Evolutionary conservation across 228 moss, liverwort and hornwort species (phyloP).

Genomic region (Sphagnum fallax): DNA sequence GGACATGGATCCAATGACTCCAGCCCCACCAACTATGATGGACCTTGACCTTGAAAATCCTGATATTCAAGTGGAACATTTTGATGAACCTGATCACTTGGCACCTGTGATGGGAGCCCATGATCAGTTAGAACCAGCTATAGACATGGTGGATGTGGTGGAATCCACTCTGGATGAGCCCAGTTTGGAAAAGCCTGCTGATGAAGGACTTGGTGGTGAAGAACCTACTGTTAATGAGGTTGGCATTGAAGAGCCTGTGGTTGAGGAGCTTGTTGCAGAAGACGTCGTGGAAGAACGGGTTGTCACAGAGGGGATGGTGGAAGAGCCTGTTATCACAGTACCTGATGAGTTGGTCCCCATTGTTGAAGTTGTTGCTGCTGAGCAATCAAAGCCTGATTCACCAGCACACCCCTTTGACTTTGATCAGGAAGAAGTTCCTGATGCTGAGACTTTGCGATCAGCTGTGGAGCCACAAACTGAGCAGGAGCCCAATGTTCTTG

Average conservation of each 20-base stretch:
- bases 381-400: slow-evolving; percentile 20
- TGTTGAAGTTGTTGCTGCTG: slow-evolving; percentile 44
- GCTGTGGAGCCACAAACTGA: slow-evolving; percentile 51
- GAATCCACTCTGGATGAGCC: slow-evolving; percentile 2
- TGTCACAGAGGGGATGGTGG: slow-evolving; percentile 8
- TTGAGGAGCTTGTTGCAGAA: neutral
- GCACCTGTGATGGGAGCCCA: slow-evolving; percentile 29
- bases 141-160: slow-evolving; percentile 12
- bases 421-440: slow-evolving; percentile 60
- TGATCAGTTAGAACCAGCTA: slow-evolving; percentile 29
- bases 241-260: neutral
- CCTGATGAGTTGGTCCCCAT: slow-evolving; percentile 43
- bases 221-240: neutral
- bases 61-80: slow-evolving; percentile 24
- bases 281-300: slow-evolving; percentile 6
- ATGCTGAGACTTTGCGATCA: slow-evolving; percentile 83
- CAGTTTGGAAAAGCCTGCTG: neutral
- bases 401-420: slow-evolving; percentile 18
- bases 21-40: slow-evolving; percentile 30
- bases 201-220: neutral
- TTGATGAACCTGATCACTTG: slow-evolving; percentile 23
- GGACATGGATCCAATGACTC: slow-evolving; percentile 62
- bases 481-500: slow-evolving; percentile 71
- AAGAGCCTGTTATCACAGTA: slow-evolving; percentile 20
- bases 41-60: slow-evolving; percentile 34